Evolutionary conservation across 1,139 yeast species (phyloP), one percentile per base, ranked within the genome.

Genomic region (Pichia sp.): DNA sequence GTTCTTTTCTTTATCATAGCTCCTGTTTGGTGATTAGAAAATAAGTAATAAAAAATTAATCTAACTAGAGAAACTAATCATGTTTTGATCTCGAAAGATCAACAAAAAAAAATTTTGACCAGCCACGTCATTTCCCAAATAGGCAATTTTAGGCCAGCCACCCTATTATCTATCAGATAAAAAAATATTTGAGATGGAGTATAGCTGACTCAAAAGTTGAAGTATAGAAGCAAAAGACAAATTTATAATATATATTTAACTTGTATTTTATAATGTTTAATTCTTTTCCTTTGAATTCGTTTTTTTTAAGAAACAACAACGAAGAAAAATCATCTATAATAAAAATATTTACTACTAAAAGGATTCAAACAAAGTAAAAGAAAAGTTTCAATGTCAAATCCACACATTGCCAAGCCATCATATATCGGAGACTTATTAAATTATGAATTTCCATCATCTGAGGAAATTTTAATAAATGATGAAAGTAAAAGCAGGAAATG

Each of bases 371-470:
- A 6, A 6, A 26, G 6, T 26, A 26, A 8, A 26, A 6, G 8
- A 26, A 6, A 22, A 32, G 23, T 32, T 24, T 22, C 35, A 32
- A 46, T 40, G 43, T 23, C 45, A n/a, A 30, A 33, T 25, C 29
- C 10, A 4, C 49, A 51, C 37, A 37, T 35, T 11, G 33, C 49
- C 20, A 48, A 42, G 26, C 51, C 48, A 30, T 48, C 52, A 16
- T 51, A 51, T 29, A 35, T 48, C 28, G 54, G 55, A 8, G 52
- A 50, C 30, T 53, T 43, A 28, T 4, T 34, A 6, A 35, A 33
- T 2, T 51, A 39, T 30, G 40, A 40, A 30, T 51, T 48, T 27
- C 55, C 55, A 12, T 30, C n/a, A n/a, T n/a, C n/a, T n/a, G n/a
- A n/a, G n/a, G n/a, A n/a, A n/a, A n/a, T n/a, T n/a, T n/a, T n/a